Percentiles rank a stretch among this genome's conserved stretches.
These are phyloP conservation scores for Ogataea hybrid DNA, from an alignment of 1,139 yeast species.

Conservation along the genomic window DNA sequence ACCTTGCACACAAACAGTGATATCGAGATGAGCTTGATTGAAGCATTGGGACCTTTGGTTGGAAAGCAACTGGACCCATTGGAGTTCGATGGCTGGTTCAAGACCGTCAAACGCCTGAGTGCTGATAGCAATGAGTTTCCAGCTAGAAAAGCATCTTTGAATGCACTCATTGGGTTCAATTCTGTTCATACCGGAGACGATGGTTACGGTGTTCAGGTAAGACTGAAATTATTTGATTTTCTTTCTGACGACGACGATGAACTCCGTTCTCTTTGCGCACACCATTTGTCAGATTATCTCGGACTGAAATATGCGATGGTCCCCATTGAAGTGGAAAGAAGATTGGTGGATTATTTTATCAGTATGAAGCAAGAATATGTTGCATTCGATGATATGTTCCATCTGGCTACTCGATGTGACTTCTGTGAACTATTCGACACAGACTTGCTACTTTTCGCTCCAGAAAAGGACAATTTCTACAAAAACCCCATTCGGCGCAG, in stretches of 20 bases:
- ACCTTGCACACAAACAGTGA: conserved; percentile 35
- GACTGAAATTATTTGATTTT: conserved; percentile 37
- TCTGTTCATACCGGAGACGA: conserved; percentile 11
- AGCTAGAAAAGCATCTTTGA: conserved; percentile 47
- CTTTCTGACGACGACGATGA: conserved; percentile 62
- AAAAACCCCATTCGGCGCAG: conserved; percentile 34
- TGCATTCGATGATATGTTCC: conserved; percentile 8
- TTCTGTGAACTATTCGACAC: conserved; percentile 9
- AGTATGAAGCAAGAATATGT: background rate
- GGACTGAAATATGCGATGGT: conserved; percentile 25
- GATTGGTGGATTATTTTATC: conserved; percentile 25
- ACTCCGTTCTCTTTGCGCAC: conserved; percentile 41
- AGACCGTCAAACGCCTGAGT: conserved; percentile 32
- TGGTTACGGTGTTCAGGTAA: conserved; percentile 13
- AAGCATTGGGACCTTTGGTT: conserved; percentile 47
- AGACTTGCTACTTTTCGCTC: conserved; percentile 39
- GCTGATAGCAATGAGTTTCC: conserved; percentile 45
- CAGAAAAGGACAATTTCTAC: conserved; percentile 53
- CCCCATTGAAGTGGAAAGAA: conserved; percentile 33
- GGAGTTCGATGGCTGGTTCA: conserved; percentile 33
- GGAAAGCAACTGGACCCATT: conserved; percentile 20
- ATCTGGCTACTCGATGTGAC: conserved; percentile 10
- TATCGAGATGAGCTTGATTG: conserved; percentile 45
- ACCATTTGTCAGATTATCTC: conserved; percentile 32
- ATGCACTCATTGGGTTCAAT: conserved; percentile 39